Conservation (phyloP, 2,329 filamentous ascomycete species). For the Ophiocordyceps sinensis region DNA sequence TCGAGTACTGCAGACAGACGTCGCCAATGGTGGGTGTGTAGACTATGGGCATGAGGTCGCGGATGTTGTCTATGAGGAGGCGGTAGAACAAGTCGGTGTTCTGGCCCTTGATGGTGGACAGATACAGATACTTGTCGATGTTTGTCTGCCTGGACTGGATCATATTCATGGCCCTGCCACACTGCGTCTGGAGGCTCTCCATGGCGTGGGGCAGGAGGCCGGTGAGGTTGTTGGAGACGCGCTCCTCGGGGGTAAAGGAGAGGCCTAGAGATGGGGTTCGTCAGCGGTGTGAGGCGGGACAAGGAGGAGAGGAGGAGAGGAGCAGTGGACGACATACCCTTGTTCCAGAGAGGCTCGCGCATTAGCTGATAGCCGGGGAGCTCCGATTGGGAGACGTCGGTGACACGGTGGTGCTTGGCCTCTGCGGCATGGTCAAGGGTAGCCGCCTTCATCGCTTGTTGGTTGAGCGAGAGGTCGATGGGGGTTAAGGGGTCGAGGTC, state of each 20-base stretch:
- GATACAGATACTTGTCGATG: slow-evolving; percentile 75
- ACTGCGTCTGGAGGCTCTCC: slow-evolving; percentile 45
- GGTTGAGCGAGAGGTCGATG: slow-evolving; percentile 40
- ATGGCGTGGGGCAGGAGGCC: slow-evolving; percentile 51
- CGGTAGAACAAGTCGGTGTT: slow-evolving; percentile 77
- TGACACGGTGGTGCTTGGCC: slow-evolving; percentile 37
- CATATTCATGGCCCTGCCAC: slow-evolving; percentile 56
- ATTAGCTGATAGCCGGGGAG: slow-evolving; percentile 48
- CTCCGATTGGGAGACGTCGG: slow-evolving; percentile 33
- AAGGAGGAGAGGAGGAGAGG: background rate
- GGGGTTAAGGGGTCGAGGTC: slow-evolving; percentile 40
- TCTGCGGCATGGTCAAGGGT: slow-evolving; percentile 42
- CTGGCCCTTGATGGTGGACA: slow-evolving; percentile 59
- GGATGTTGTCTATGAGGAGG: slow-evolving; percentile 60
- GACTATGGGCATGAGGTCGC: slow-evolving; percentile 69
- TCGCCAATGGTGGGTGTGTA: slow-evolving; percentile 90
- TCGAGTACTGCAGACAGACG: slow-evolving; percentile 91
- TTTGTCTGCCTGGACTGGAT: slow-evolving; percentile 53
- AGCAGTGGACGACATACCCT: slow-evolving; percentile 31
- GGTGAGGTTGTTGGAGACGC: slow-evolving; percentile 48
- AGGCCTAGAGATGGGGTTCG: slow-evolving; percentile 30
- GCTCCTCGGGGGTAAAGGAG: slow-evolving; percentile 49
- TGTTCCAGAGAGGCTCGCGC: slow-evolving; percentile 49
- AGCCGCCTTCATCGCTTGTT: slow-evolving; percentile 46
- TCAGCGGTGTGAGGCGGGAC: background rate